phyloP scores from a whole-genome alignment of 306 rosid genomes.

The Inga leiocalycina region DNA sequence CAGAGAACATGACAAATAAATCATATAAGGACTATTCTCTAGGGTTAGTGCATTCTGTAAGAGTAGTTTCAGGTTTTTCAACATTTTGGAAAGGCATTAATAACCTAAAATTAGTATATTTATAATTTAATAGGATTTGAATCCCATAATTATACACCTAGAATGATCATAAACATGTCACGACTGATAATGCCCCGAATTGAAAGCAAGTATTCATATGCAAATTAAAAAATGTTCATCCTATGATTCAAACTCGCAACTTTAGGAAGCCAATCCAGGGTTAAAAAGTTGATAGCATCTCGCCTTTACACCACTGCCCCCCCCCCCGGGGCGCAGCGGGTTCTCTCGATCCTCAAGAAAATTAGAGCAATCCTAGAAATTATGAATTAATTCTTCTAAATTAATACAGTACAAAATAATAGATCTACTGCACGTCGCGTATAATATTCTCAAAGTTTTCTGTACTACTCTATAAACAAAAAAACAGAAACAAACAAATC shows the following conservation, averaged over 20 bases:
- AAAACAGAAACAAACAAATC: background rate
- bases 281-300: background rate
- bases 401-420: background rate
- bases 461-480: background rate
- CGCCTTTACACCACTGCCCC: background rate
- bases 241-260: background rate
- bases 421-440: background rate
- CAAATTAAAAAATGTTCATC: background rate
- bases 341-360: background rate
- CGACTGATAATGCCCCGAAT: background rate
- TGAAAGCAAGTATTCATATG: background rate
- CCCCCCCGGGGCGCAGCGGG: no score
- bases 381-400: background rate
- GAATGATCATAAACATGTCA: background rate
- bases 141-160: background rate
- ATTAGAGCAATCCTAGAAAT: background rate
- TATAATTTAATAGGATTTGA: background rate
- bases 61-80: background rate
- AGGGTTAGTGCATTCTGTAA: background rate
- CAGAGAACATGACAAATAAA: background rate
- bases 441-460: background rate
- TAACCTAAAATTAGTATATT: background rate
- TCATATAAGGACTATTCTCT: background rate
- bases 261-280: background rate
- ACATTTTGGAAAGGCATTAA: background rate